Conservation (phyloP, 768 basidiomycete genomes). For the Lentinus brumalis region DNA sequence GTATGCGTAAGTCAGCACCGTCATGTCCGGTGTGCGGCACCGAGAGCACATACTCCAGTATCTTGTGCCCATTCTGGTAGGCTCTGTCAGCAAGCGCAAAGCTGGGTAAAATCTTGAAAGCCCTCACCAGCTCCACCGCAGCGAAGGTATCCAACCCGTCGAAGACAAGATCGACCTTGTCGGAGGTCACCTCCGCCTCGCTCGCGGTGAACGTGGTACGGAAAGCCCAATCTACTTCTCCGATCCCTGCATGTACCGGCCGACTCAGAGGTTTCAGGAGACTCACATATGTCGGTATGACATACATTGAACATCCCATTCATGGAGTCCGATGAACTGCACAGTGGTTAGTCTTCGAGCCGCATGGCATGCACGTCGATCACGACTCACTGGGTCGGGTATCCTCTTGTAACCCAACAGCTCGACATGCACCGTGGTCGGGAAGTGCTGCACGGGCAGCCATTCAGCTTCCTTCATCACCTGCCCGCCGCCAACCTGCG, state of each 20-base stretch:
- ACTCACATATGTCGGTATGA: background rate
- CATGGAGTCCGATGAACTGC: conserved; percentile 76
- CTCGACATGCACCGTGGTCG: conserved; percentile 88
- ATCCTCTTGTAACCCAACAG: conserved; percentile 72
- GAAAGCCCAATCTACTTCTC: conserved; percentile 86
- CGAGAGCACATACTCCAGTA: conserved; percentile 53
- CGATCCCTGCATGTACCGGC: conserved; percentile 64
- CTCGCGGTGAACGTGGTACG: conserved; percentile 60
- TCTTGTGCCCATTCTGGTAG: conserved; percentile 69
- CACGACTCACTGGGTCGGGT: conserved; percentile 70
- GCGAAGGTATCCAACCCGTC: conserved; percentile 93
- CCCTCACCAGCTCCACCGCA: conserved; percentile 65
- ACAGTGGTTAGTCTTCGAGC: conserved; percentile 10
- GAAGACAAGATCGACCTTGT: conserved; percentile 76
- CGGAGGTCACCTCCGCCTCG: conserved; percentile 44
- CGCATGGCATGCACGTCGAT: background rate
- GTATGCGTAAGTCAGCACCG: background rate
- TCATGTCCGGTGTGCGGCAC: background rate
- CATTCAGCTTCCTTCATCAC: conserved; percentile 66
- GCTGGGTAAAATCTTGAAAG: background rate
- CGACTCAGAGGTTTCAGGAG: background rate
- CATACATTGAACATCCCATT: conserved; percentile 91
- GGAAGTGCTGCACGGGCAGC: conserved; percentile 64
- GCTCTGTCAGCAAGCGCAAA: background rate
- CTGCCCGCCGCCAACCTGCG: conserved; percentile 64